These are phyloP conservation scores for Penicillium flavigenum DNA, from an alignment of 495 filamentous ascomycete species.

Conservation along the genomic window DNA sequence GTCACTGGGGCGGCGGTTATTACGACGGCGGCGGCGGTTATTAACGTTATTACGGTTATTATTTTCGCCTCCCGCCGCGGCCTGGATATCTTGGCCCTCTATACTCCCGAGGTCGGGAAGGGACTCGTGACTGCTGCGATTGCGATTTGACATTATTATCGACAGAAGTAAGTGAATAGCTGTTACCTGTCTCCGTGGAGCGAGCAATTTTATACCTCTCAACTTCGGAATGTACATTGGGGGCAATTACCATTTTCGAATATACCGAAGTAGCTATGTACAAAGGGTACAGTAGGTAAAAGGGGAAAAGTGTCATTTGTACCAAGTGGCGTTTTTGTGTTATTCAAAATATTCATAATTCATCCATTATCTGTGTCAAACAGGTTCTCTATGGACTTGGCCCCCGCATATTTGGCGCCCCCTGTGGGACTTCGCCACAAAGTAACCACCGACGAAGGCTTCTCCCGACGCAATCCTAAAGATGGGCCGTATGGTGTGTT, in stretches of 20 bases:
- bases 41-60: too few species aligned
- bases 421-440: background rate
- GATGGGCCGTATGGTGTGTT: background rate
- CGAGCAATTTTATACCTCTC: background rate
- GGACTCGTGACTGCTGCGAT: background rate
- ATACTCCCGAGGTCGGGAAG: too few species aligned
- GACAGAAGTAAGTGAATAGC: background rate
- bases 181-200: background rate
- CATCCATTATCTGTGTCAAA: background rate
- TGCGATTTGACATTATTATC: slow-evolving; percentile 2
- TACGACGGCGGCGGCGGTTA: too few species aligned
- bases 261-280: slow-evolving; percentile 1
- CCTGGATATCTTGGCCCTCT: too few species aligned
- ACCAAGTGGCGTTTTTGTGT: background rate
- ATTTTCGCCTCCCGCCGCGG: too few species aligned
- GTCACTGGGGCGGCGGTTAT: too few species aligned
- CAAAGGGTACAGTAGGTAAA: background rate
- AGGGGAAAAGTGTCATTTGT: background rate
- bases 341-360: background rate
- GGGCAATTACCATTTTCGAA: background rate
- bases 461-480: background rate
- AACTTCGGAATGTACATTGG: background rate
- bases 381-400: background rate
- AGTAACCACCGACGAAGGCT: background rate
- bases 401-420: background rate